These are phyloP conservation scores for Candida albicans DNA, from an alignment of 1,139 yeast species.

Conservation along the genomic window DNA sequence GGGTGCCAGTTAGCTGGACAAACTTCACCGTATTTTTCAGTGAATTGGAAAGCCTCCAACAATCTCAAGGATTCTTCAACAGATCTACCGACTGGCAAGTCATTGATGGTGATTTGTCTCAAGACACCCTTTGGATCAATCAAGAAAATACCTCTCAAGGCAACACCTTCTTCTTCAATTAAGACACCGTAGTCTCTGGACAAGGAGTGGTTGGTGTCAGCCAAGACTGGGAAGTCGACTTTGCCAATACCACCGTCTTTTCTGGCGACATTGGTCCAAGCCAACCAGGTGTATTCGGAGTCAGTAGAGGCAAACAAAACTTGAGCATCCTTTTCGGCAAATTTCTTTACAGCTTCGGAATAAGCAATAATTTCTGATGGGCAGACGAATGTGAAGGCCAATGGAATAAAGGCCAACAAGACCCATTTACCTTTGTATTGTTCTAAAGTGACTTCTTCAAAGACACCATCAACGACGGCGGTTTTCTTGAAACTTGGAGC, in stretches of 20 bases:
- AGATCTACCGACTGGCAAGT: constrained; percentile 98
- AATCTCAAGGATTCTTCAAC: constrained; percentile 97
- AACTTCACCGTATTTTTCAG: constrained; percentile 97
- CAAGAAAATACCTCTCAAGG: constrained; percentile 95
- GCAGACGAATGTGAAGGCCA: constrained; percentile 98
- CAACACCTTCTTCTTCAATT: constrained; percentile 92
- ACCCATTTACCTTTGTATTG: constrained; percentile 99
- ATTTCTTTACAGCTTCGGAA: constrained; percentile 91
- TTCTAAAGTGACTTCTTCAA: constrained; percentile 91
- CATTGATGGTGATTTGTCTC: constrained; percentile 97
- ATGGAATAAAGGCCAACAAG: constrained; percentile 91
- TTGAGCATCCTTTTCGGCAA: constrained; percentile 83
- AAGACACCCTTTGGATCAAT: constrained; percentile 93
- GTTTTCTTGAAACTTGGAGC: constrained; percentile 96
- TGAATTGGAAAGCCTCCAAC: constrained; percentile 98
- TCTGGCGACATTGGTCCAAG: constrained; percentile 97
- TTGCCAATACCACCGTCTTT: constrained; percentile 98
- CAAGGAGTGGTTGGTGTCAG: constrained; percentile 95
- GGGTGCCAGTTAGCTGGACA: constrained; percentile 99
- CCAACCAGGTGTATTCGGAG: constrained; percentile 94
- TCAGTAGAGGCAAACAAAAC: constrained; percentile 96
- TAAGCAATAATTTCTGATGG: constrained; percentile 99
- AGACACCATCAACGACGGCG: constrained; percentile 93
- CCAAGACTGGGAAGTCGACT: constrained; percentile 88
- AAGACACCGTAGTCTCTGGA: constrained; percentile 96